These are phyloP conservation scores for Globisporangium uncinulatum DNA, from an alignment of 352 stramenopile genomes.

Conservation along the genomic window DNA sequence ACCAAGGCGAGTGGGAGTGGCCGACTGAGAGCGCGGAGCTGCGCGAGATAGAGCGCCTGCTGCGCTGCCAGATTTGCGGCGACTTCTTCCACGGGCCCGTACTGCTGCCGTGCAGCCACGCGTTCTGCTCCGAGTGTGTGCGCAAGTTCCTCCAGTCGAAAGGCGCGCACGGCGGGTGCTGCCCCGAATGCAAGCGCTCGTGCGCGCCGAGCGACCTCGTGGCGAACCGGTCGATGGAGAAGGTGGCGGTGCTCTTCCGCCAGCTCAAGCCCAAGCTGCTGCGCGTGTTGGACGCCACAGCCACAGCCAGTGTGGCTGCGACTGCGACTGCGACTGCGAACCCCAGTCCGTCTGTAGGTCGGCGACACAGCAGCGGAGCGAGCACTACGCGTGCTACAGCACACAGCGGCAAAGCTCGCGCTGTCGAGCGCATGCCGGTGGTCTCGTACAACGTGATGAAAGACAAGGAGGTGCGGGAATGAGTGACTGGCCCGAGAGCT, in stretches of 20 bases:
- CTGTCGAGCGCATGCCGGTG: conserved; percentile 55
- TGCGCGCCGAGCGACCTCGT: conserved; percentile 54
- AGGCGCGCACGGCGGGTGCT: conserved; percentile 60
- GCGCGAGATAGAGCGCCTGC: conserved; percentile 62
- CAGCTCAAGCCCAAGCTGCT: conserved; percentile 67
- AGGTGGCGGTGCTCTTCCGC: conserved; percentile 63
- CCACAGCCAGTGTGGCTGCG: too few relatives aligned
- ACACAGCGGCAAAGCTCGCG: conserved; percentile 8
- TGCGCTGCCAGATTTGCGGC: conserved; percentile 81
- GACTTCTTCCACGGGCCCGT: conserved; percentile 82
- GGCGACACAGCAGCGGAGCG: conserved; percentile 2
- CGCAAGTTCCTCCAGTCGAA: conserved; percentile 71
- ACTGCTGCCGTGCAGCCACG: conserved; percentile 70
- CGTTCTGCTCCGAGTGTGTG: conserved; percentile 83
- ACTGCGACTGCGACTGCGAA: not conserved
- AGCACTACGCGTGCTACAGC: not conserved
- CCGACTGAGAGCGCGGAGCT: conserved; percentile 45
- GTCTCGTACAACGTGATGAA: conserved; percentile 85
- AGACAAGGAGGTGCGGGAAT: conserved; percentile 54
- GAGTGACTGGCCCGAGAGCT: not conserved
- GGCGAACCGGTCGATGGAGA: conserved; percentile 69
- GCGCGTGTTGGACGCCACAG: conserved; percentile 22
- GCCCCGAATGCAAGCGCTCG: conserved; percentile 73
- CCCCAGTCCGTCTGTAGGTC: not conserved
- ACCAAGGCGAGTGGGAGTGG: conserved; percentile 79